Percentiles rank a stretch among this genome's conserved stretches.
Conservation (phyloP, 2,329 filamentous ascomycete species). For the Claviceps spartinae region DNA sequence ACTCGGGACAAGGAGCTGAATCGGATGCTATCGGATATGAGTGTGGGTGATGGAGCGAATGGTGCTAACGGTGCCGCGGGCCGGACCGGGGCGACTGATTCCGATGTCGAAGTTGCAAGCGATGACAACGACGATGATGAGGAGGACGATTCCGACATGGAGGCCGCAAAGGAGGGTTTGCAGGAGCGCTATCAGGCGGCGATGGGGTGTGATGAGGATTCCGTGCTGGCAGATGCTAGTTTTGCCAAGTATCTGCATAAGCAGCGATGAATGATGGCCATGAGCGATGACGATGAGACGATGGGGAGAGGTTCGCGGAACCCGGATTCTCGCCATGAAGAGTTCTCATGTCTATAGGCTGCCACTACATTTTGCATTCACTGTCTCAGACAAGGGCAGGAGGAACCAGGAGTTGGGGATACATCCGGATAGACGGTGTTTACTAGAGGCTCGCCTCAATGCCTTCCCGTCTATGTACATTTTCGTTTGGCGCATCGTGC, state of each 20-base stretch:
- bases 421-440: too few species aligned
- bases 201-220: constrained; percentile 44
- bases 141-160: constrained; percentile 45
- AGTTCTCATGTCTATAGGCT: too few species aligned
- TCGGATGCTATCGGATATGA: constrained; percentile 91
- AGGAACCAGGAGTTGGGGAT: too few species aligned
- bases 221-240: constrained; percentile 40
- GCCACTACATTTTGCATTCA: too few species aligned
- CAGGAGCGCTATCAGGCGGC: constrained; percentile 67
- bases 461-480: too few species aligned
- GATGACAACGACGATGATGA: constrained; percentile 40
- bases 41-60: constrained; percentile 20
- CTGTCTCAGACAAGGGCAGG: too few species aligned
- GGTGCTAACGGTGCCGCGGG: constrained; percentile 11
- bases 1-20: constrained; percentile 69
- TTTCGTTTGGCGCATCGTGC: too few species aligned
- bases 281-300: neutral
- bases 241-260: constrained; percentile 46
- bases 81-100: constrained; percentile 25
- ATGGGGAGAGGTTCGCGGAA: neutral
- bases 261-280: constrained; percentile 14
- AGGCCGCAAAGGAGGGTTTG: constrained; percentile 50
- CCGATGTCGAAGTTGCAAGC: constrained; percentile 40
- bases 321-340: too few species aligned
- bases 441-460: too few species aligned